Base-by-base conservation (phyloP, 805 yeast species). In the Teunomyces kruisii region DNA sequence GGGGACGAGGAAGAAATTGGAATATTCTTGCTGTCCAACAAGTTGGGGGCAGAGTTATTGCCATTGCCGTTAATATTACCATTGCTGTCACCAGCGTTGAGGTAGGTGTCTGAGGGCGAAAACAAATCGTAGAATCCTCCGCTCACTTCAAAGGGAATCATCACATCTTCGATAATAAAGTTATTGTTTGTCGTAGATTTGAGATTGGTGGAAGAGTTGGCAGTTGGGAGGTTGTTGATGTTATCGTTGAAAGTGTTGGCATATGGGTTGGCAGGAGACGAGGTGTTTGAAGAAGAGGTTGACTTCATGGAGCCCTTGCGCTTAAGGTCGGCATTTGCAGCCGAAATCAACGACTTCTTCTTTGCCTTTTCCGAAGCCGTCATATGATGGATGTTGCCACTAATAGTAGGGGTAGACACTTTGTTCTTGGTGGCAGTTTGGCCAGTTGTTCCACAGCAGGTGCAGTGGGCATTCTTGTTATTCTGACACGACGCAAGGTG, bases 401-500 rank as follows among this genome's bases (percentile, higher is more conserved):
- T 28, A 8, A 14, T 16, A 8, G 24, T 33, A 13, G 42, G 13
- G 12, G 27, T 28, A 26, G 15, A 35, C 12, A 31, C 32, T 22
- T 43, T 45, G 9, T 35, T 45, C 14, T 22, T 29, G 26, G 22
- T 19, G 38, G 38, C 10, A 8, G 38, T 24, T 5, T 14, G 27
- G 13, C 42, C 13, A 24, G 30, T 47, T n/a, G 56, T 44, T 4
- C 22, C 6, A 10, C 67, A 57, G 47, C 78, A 72, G 9, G 76
- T 70, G 50, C 78, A 72, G 46, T 64, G 70, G 10, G 67, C 59
- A 48, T 58, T 67, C 47, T 67, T 68, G 51, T 65, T 65, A 52
- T 76, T 72, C 33, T 53, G 53, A 49, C 75, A 70, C 42, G 68
- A 55, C 30, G 72, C 57, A 31, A 65, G 58, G 54, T 72, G 74